Base-by-base conservation (phyloP, 306 rosid species). In the Potentilla sterilis region DNA sequence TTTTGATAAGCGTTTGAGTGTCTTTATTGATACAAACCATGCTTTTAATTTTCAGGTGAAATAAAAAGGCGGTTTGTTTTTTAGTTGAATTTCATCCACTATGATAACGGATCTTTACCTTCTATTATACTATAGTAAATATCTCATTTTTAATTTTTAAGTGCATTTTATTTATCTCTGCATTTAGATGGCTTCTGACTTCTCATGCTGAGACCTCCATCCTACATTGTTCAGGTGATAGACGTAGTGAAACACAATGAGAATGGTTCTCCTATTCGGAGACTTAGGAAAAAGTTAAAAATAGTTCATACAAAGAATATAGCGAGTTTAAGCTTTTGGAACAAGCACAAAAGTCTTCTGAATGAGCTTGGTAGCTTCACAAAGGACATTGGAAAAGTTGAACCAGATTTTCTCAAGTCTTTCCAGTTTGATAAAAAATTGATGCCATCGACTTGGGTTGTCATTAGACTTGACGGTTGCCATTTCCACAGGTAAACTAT, bases 401-500 rank as follows among this genome's bases (percentile, higher is more conserved):
- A 85, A 42, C 92, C 89, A 12, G 97, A 91, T 83, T 89, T 83
- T 82, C 75, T 91, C 68, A 79, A 81, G 89, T 88, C 89, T 81
- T 93, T 93, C 80, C 87, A 91, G 68, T 84, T 74, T 79, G 93
- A 84, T 70, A 73, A 67, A 69, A 88, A 72, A 76, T 81, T 93
- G 86, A 84, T 91, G 86, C 97, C 88, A 2, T 85, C 81, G 43
- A 89, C 97, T 10, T 93, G 98, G 92, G 79, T 89, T 61, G 91
- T 85, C 9, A 79, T 89, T 81, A 78, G 97, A 83, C 69, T 93
- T 67, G 97, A 91, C 78, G 97, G 97, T 21, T 93, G 97, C 79
- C 96, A 88, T 78, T 91, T 93, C 84, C 97, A 93, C 79, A 88
- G 81, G 85, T 86, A 77, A 55, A 42, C 59, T 54, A 22, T 55